Evolutionary conservation across 2,329 filamentous ascomycete genomes (phyloP).

Genomic region (Penicillium aurantiogriseum): DNA sequence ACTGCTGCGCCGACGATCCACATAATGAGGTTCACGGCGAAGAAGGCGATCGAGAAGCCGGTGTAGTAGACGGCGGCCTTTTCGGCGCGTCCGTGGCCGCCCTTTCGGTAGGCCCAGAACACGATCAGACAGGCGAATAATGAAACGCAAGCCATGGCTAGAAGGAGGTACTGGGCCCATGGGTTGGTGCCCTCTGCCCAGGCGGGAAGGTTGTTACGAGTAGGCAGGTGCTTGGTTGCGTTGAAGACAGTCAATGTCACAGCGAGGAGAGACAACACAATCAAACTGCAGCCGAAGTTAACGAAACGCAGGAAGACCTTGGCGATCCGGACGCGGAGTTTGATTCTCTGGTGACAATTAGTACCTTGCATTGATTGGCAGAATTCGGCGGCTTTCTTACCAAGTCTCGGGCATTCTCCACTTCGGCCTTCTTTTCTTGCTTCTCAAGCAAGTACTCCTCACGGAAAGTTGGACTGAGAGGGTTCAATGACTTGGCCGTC

Average conservation of each 20-base stretch:
- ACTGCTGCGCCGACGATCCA: slow-evolving; percentile 85
- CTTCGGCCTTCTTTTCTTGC: slow-evolving; percentile 75
- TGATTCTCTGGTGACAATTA: slow-evolving; percentile 69
- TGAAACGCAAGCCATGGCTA: slow-evolving; percentile 76
- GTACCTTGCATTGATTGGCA: slow-evolving; percentile 32
- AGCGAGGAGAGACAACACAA: slow-evolving; percentile 85
- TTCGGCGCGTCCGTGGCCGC: slow-evolving; percentile 83
- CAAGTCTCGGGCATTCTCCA: slow-evolving; percentile 81
- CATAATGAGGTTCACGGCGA: slow-evolving; percentile 87
- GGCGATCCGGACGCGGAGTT: slow-evolving; percentile 83
- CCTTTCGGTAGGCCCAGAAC: slow-evolving; percentile 81
- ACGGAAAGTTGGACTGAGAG: slow-evolving; percentile 84
- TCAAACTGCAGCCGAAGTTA: slow-evolving; percentile 95
- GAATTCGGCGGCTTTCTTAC: slow-evolving; percentile 55
- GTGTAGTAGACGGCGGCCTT: slow-evolving; percentile 96
- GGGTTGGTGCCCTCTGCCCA: slow-evolving; percentile 78
- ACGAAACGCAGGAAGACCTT: slow-evolving; percentile 94
- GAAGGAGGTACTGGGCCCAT: slow-evolving; percentile 87
- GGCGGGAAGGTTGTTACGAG: slow-evolving; percentile 75
- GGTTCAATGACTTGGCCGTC: slow-evolving; percentile 72
- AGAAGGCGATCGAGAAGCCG: slow-evolving; percentile 87
- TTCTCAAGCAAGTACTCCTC: slow-evolving; percentile 88
- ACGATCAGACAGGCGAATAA: slow-evolving; percentile 75
- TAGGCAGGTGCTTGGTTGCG: slow-evolving; percentile 70
- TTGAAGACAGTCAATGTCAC: slow-evolving; percentile 93